A percentile compares a stretch with the other conserved stretches of the same genome.
Conservation (phyloP, 2,329 filamentous ascomycete genomes). For the Xylariaceae sp. region DNA sequence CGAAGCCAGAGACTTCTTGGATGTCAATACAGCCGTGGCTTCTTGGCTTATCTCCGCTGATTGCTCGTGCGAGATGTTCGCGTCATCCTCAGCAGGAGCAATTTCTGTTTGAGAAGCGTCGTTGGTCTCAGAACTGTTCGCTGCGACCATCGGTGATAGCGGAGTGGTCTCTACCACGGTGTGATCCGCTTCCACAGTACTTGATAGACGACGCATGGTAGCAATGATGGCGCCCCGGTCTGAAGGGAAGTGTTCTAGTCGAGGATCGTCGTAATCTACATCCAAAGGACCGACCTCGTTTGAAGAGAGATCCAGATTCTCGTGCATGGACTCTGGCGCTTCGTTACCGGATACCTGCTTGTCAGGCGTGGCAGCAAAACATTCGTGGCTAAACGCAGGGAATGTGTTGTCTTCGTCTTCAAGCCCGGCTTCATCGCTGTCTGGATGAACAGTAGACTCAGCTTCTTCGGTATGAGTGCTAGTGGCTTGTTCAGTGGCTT, state of each 20-base stretch:
- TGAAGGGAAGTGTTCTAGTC: slow-evolving; percentile 30
- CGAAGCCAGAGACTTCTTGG: slow-evolving; percentile 22
- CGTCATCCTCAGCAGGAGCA: slow-evolving; percentile 1
- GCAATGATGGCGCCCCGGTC: slow-evolving; percentile 31
- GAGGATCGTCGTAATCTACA: slow-evolving; percentile 28
- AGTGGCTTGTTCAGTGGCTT: slow-evolving; percentile 33
- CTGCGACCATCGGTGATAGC: slow-evolving; percentile 18
- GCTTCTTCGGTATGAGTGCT: slow-evolving; percentile 42
- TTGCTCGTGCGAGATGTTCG: slow-evolving; percentile 1
- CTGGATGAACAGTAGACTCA: slow-evolving; percentile 37
- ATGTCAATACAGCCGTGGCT: slow-evolving; percentile 2
- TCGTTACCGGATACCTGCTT: slow-evolving; percentile 3
- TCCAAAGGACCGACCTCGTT: slow-evolving; percentile 9
- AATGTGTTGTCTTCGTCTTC: slow-evolving; percentile 12
- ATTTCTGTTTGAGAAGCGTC: neutral
- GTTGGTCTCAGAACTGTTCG: neutral
- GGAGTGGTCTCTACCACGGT: slow-evolving; percentile 21
- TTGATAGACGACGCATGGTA: slow-evolving; percentile 30
- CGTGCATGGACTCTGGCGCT: neutral
- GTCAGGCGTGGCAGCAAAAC: slow-evolving; percentile 16
- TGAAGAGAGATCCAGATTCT: neutral
- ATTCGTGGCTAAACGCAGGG: slow-evolving; percentile 30
- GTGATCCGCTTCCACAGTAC: slow-evolving; percentile 27
- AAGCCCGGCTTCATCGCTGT: slow-evolving; percentile 23
- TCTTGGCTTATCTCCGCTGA: neutral